phyloP scores from a whole-genome alignment of 2,329 filamentous ascomycete species.

The Xylariomycetidae sp. region DNA sequence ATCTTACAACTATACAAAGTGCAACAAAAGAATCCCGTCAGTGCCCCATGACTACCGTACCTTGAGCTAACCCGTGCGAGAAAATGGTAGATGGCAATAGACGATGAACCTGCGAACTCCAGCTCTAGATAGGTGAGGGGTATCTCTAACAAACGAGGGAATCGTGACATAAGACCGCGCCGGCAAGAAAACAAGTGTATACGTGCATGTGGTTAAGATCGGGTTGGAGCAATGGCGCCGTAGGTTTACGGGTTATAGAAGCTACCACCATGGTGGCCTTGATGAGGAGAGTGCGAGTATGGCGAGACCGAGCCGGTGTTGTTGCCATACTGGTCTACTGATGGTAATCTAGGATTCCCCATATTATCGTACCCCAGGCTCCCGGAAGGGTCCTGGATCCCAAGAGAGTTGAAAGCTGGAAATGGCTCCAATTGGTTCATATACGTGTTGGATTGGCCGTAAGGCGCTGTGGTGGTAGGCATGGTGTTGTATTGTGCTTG shows the following conservation, averaged over 20 bases:
- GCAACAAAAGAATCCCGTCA: too few relatives aligned
- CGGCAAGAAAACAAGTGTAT: too few relatives aligned
- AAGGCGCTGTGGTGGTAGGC: constrained; percentile 24
- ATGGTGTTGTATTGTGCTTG: constrained; percentile 26
- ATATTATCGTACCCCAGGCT: constrained; percentile 29
- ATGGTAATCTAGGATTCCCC: constrained; percentile 25
- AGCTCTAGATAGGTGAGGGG: constrained; percentile 15
- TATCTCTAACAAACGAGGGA: constrained; percentile 13
- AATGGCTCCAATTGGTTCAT: constrained; percentile 32
- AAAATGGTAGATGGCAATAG: neutral
- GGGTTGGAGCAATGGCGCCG: too few relatives aligned
- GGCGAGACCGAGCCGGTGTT: constrained; percentile 38
- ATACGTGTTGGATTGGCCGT: constrained; percentile 23
- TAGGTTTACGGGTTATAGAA: constrained; percentile 31
- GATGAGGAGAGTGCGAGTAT: constrained; percentile 37
- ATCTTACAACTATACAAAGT: too few relatives aligned
- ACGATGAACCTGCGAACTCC: constrained; percentile 2
- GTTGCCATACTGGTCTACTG: constrained; percentile 31
- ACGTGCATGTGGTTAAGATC: too few relatives aligned
- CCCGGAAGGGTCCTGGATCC: constrained; percentile 29
- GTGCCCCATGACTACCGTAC: too few relatives aligned
- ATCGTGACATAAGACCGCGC: too few relatives aligned
- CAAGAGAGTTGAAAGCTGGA: constrained; percentile 32
- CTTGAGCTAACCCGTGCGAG: neutral
- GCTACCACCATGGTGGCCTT: constrained; percentile 24